Evolutionary conservation across 352 stramenopile species (phyloP).

Genomic region (Phytophthora hibernalis): DNA sequence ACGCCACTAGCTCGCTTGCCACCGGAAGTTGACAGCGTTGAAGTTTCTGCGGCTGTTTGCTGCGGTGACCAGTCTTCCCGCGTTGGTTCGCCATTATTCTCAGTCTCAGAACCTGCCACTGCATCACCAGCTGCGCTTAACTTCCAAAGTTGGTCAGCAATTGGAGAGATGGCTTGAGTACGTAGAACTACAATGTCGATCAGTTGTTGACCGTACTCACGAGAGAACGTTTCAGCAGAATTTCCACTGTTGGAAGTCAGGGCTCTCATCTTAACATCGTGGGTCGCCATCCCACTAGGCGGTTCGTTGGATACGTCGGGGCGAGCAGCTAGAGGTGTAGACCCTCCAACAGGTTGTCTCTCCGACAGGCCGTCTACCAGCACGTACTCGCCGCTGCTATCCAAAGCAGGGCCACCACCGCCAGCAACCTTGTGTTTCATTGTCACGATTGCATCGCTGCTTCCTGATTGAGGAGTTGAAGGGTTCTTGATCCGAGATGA

Average conservation of each 20-base stretch:
- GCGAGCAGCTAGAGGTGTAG: neutral
- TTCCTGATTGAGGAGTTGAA: conserved; percentile 7
- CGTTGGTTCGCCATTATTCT: conserved; percentile 6
- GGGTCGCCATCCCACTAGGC: neutral
- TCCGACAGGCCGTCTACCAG: conserved; percentile 60
- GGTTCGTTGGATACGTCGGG: conserved; percentile 2
- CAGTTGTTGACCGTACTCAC: conserved; percentile 62
- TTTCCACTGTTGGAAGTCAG: conserved; percentile 8
- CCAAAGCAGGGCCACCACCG: conserved; percentile 34
- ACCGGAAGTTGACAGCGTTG: conserved; percentile 31
- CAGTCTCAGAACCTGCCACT: conserved; percentile 3
- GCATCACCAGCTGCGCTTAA: conserved; percentile 38
- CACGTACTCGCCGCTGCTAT: conserved; percentile 75
- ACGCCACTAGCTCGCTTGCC: conserved; percentile 31
- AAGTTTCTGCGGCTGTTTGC: conserved; percentile 18
- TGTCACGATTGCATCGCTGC: conserved; percentile 11
- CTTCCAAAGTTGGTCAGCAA: conserved; percentile 72
- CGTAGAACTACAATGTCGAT: conserved; percentile 71
- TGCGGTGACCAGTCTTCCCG: conserved; percentile 24
- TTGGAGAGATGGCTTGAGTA: conserved; percentile 66
- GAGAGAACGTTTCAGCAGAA: conserved; percentile 33
- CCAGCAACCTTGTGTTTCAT: conserved; percentile 29
- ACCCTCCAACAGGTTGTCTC: conserved; percentile 18
- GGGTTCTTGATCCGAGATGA: conserved; percentile 27
- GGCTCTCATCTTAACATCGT: conserved; percentile 14